Conservation (phyloP, 805 yeast genomes). For the Zygoascus biomembranicola region DNA sequence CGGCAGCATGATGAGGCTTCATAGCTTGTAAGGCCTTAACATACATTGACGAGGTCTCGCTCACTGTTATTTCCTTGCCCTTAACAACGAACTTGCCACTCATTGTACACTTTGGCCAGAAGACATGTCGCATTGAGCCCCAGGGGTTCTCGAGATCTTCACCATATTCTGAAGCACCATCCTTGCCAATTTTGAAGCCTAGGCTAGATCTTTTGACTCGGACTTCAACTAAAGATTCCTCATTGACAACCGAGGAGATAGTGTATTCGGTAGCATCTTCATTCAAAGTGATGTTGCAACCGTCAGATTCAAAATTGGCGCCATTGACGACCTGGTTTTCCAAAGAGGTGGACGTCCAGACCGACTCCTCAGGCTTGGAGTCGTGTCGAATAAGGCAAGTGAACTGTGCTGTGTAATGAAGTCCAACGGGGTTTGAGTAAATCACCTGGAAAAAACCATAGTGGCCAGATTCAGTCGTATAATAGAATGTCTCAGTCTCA, state of each 20-base stretch:
- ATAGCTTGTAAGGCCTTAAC: slow-evolving; percentile 97
- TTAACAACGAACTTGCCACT: slow-evolving; percentile 53
- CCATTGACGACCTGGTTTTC: slow-evolving; percentile 71
- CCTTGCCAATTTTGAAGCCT: slow-evolving; percentile 83
- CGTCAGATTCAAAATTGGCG: slow-evolving; percentile 66
- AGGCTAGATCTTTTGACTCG: slow-evolving; percentile 50
- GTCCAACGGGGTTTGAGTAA: slow-evolving; percentile 84
- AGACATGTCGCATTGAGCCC: slow-evolving; percentile 94
- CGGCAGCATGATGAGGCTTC: slow-evolving; percentile 99
- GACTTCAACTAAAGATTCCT: slow-evolving; percentile 65
- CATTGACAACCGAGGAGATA: slow-evolving; percentile 45
- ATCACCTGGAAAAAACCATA: slow-evolving; percentile 90
- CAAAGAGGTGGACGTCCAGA: slow-evolving; percentile 90
- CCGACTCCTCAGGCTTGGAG: slow-evolving; percentile 40
- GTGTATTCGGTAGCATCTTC: slow-evolving; percentile 45
- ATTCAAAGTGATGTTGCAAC: slow-evolving; percentile 50
- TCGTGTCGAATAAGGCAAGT: slow-evolving; percentile 69
- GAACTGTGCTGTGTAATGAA: slow-evolving; percentile 79
- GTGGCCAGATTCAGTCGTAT: slow-evolving; percentile 54
- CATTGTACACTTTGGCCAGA: slow-evolving; percentile 87
- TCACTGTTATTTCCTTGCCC: slow-evolving; percentile 30
- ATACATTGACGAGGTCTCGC: slow-evolving; percentile 53
- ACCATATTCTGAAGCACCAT: slow-evolving; percentile 83
- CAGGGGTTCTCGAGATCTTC: slow-evolving; percentile 78
- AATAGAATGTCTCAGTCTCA: slow-evolving; percentile 91